Conservation (phyloP, 2,329 filamentous ascomycete genomes). For the Colletotrichum sp. region DNA sequence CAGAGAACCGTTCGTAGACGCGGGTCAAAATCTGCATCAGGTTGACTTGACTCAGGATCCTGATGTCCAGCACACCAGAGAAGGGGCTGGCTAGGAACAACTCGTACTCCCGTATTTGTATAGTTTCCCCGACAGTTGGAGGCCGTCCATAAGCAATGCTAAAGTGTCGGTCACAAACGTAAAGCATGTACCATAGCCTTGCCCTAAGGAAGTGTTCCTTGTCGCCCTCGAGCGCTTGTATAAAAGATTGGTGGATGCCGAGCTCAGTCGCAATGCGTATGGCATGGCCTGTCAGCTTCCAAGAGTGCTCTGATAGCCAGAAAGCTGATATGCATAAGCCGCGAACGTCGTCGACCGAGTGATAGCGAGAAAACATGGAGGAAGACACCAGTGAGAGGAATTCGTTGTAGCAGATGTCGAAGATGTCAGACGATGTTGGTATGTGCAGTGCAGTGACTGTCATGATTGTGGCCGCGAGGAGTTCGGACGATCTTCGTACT, state of each 20-base stretch:
- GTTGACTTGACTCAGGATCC: slow-evolving; percentile 26
- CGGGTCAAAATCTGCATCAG: slow-evolving; percentile 25
- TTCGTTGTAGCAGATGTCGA: slow-evolving; percentile 60
- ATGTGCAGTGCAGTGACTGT: slow-evolving; percentile 66
- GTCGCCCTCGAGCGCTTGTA: slow-evolving; percentile 50
- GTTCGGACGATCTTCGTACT: slow-evolving; percentile 58
- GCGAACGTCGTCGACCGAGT: slow-evolving; percentile 63
- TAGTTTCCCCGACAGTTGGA: slow-evolving; percentile 27
- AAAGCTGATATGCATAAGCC: slow-evolving; percentile 67
- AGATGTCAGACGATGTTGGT: slow-evolving; percentile 54
- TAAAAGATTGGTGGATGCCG: slow-evolving; percentile 58
- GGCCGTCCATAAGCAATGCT: slow-evolving; percentile 36
- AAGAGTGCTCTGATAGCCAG: slow-evolving; percentile 66
- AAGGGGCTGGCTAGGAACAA: slow-evolving; percentile 27
- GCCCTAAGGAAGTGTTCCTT: slow-evolving; percentile 56
- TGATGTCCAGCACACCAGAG: slow-evolving; percentile 21
- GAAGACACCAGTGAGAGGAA: slow-evolving; percentile 61
- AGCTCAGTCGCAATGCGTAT: slow-evolving; percentile 62
- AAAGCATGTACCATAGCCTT: slow-evolving; percentile 60
- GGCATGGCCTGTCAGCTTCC: slow-evolving; percentile 65
- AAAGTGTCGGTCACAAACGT: slow-evolving; percentile 36
- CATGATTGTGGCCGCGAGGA: slow-evolving; percentile 61
- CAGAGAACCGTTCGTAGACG: slow-evolving; percentile 23
- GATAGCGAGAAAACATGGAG: slow-evolving; percentile 63
- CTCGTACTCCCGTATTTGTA: slow-evolving; percentile 27